These are phyloP conservation scores for Podila minutissima DNA, from an alignment of 192 early-diverging fungal genomes.

Conservation along the genomic window DNA sequence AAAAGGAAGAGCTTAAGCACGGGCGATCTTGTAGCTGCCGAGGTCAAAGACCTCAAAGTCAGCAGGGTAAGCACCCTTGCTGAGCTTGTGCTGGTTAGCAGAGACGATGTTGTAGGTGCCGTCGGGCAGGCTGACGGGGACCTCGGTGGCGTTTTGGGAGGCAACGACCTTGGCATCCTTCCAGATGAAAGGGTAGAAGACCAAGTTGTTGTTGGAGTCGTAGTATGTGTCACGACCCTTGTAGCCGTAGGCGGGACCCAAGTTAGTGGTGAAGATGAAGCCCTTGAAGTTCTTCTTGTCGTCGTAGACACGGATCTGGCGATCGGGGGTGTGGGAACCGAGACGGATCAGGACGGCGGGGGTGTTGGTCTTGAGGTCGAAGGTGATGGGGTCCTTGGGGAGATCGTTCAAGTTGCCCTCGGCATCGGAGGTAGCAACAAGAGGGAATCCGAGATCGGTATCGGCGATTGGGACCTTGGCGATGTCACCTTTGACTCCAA, in stretches of 20 bases:
- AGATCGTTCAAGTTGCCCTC: neutral
- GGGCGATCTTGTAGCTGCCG: neutral
- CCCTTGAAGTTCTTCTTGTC: constrained; percentile 8
- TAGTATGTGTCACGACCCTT: constrained; percentile 1
- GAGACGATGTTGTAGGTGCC: constrained; percentile 30
- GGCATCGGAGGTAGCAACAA: constrained; percentile 5
- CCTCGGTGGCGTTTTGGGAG: constrained; percentile 4
- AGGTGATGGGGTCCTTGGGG: neutral
- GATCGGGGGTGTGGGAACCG: constrained; percentile 22
- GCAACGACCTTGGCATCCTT: constrained; percentile 11
- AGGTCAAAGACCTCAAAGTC: constrained; percentile 42
- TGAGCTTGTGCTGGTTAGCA: constrained; percentile 39
- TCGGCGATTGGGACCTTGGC: constrained; percentile 52
- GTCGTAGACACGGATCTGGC: constrained; percentile 13
- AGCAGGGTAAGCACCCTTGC: constrained; percentile 29
- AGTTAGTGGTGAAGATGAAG: neutral
- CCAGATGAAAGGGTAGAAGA: constrained; percentile 18
- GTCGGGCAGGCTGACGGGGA: neutral
- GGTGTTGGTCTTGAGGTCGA: constrained; percentile 2
- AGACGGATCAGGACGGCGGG: constrained; percentile 9
- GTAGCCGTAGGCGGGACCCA: constrained; percentile 3
- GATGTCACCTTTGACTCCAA: constrained; percentile 47
- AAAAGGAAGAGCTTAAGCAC: too few species aligned
- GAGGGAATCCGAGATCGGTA: constrained; percentile 14
- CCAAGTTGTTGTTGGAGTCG: constrained; percentile 1